phyloP scores from a whole-genome alignment of 1,284 basidiomycete species.

The Ganoderma multipileum region DNA sequence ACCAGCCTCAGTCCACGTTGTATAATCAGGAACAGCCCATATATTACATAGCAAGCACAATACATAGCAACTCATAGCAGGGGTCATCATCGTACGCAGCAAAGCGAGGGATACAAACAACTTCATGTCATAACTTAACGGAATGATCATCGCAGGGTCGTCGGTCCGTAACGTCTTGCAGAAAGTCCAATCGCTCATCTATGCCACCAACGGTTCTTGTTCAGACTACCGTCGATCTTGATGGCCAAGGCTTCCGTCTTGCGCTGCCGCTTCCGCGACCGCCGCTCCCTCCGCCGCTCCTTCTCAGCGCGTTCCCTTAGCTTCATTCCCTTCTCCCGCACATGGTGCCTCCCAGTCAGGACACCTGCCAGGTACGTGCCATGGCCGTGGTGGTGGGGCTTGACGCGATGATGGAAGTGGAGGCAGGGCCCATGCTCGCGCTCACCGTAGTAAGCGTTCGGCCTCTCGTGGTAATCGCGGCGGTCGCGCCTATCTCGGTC shows the following conservation, averaged over 20 bases:
- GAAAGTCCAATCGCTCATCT: conserved; percentile 3
- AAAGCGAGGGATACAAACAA: background rate
- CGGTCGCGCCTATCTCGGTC: conserved; percentile 12
- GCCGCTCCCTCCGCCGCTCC: conserved; percentile 30
- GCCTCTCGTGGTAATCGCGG: conserved; percentile 15
- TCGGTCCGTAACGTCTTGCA: background rate
- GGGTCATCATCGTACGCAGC: conserved; percentile 1
- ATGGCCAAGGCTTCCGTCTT: conserved; percentile 27
- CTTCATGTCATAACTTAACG: background rate
- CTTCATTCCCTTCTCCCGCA: conserved; percentile 25
- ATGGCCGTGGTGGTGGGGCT: conserved; percentile 35
- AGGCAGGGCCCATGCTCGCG: conserved; percentile 27
- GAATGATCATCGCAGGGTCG: background rate
- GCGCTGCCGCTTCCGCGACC: conserved; percentile 28
- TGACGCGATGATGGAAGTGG: conserved; percentile 36
- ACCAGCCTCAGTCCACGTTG: background rate
- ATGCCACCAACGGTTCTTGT: conserved; percentile 26
- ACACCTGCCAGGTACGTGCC: conserved; percentile 32
- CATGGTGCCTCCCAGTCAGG: conserved; percentile 25
- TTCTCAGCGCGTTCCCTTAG: conserved; percentile 19
- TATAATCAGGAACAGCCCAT: background rate
- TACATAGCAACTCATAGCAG: conserved; percentile 3
- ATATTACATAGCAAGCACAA: background rate
- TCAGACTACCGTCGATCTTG: conserved; percentile 19
- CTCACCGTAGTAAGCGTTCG: conserved; percentile 25